A percentile compares a stretch with the other conserved stretches of the same genome.
Evolutionary conservation across 2,329 filamentous ascomycete genomes (phyloP).

Genomic region (Neofusicoccum kwambonambiense): DNA sequence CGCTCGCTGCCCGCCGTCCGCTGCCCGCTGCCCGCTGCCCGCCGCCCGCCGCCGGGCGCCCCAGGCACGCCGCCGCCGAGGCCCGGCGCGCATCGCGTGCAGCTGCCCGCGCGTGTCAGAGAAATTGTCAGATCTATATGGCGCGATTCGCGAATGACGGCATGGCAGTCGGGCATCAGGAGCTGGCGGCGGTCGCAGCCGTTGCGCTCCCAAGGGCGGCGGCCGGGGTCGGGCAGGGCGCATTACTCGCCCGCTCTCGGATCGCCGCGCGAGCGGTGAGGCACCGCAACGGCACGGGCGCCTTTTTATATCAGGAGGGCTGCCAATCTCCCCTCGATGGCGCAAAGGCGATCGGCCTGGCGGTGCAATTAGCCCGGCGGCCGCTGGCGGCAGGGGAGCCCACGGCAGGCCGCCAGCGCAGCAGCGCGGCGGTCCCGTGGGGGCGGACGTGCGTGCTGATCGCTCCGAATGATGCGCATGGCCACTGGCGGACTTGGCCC

Average conservation of each 20-base stretch:
- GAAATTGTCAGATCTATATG: slow-evolving; percentile 1
- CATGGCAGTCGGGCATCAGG: slow-evolving; percentile 13
- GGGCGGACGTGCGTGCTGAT: slow-evolving; percentile 14
- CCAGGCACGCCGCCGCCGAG: neutral
- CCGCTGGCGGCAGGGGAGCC: neutral
- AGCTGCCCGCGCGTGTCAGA: slow-evolving; percentile 4
- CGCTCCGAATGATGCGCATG: slow-evolving; percentile 18
- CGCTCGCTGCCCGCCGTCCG: neutral
- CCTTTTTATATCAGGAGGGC: slow-evolving; percentile 10
- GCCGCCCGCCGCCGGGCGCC: neutral
- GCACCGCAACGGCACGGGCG: slow-evolving; percentile 1
- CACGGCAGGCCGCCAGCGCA: neutral
- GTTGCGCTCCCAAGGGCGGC: slow-evolving; percentile 1
- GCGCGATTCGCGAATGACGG: slow-evolving; percentile 16
- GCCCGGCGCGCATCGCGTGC: slow-evolving; percentile 13
- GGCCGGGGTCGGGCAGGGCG: neutral
- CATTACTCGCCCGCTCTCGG: slow-evolving; percentile 7
- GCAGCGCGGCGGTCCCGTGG: slow-evolving; percentile 11
- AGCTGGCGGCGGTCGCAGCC: neutral
- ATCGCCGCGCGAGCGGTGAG: slow-evolving; percentile 15
- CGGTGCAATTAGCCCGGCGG: slow-evolving; percentile 7
- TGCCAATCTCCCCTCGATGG: slow-evolving; percentile 15
- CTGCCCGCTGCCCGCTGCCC: neutral
- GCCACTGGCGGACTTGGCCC: slow-evolving; percentile 10
- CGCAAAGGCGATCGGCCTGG: slow-evolving; percentile 11